Evolutionary conservation across 2,329 filamentous ascomycete genomes (phyloP).

Genomic region (Apiospora aurea): DNA sequence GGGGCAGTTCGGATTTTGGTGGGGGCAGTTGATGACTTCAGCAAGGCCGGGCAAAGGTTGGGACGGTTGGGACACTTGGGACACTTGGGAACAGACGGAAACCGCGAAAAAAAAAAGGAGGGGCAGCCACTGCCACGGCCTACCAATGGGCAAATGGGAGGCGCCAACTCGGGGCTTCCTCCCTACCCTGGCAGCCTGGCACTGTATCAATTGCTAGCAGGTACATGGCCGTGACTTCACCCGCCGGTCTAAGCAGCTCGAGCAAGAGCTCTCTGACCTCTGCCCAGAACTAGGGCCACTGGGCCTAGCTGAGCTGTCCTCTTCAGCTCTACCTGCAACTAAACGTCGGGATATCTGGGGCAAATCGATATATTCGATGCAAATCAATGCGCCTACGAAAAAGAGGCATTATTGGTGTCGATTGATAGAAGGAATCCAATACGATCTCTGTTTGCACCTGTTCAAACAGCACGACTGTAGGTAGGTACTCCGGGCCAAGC

Average conservation of each 20-base stretch:
- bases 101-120: not conserved
- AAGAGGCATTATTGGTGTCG: too few relatives aligned
- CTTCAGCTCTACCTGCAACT: not conserved
- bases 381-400: not conserved
- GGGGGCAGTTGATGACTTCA: conserved; percentile 23
- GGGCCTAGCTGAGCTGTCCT: not conserved
- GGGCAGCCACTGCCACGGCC: not conserved
- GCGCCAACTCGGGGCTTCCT: not conserved
- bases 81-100: not conserved
- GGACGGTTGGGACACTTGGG: not conserved
- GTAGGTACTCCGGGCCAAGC: too few relatives aligned
- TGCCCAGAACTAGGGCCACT: not conserved
- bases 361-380: not conserved
- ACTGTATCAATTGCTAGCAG: conserved; percentile 20
- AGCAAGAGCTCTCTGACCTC: too few relatives aligned
- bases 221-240: conserved; percentile 7
- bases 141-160: not conserved
- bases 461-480: too few relatives aligned
- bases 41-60: conserved; percentile 19
- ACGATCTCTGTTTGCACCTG: too few relatives aligned
- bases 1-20: not conserved
- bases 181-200: not conserved
- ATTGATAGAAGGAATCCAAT: too few relatives aligned
- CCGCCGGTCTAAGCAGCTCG: not conserved
- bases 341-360: not conserved